These are phyloP conservation scores for Cladosporium sp. DNA, from an alignment of 2,329 filamentous ascomycete genomes.

Conservation along the genomic window DNA sequence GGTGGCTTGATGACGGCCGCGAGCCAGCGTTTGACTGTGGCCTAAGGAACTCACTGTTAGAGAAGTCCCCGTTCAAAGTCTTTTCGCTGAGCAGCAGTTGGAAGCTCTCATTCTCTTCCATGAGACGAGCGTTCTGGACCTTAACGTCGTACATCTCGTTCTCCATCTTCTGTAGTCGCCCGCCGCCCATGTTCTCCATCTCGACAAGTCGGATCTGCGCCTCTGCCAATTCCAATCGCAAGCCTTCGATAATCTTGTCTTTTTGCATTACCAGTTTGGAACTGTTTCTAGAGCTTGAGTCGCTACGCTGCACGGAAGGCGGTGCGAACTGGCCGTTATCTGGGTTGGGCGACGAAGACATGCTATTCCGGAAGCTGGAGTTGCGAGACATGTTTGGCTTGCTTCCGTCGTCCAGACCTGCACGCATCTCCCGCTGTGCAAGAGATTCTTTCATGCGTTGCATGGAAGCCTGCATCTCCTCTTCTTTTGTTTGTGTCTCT, in stretches of 20 bases:
- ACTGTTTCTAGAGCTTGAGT: constrained; percentile 79
- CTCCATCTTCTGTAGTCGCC: constrained; percentile 86
- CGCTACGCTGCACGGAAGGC: constrained; percentile 80
- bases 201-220: constrained; percentile 94
- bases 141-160: constrained; percentile 85
- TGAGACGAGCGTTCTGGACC: constrained; percentile 91
- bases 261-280: constrained; percentile 92
- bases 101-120: constrained; percentile 99
- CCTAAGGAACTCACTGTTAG: constrained; percentile 27
- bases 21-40: constrained; percentile 47
- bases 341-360: constrained; percentile 61
- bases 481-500: constrained; percentile 77
- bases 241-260: constrained; percentile 90
- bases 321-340: constrained; percentile 79
- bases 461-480: constrained; percentile 87
- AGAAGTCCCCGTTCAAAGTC: constrained; percentile 90
- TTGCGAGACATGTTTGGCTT: constrained; percentile 52
- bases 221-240: constrained; percentile 90
- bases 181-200: constrained; percentile 88
- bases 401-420: constrained; percentile 53
- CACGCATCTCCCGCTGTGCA: constrained; percentile 68
- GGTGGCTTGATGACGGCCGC: constrained; percentile 51
- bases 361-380: constrained; percentile 32
- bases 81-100: constrained; percentile 92
- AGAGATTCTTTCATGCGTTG: constrained; percentile 89